Percentiles rank a stretch among this genome's conserved stretches.
Conservation (phyloP, 257 asterid genomes). For the Primulina tabacum region DNA sequence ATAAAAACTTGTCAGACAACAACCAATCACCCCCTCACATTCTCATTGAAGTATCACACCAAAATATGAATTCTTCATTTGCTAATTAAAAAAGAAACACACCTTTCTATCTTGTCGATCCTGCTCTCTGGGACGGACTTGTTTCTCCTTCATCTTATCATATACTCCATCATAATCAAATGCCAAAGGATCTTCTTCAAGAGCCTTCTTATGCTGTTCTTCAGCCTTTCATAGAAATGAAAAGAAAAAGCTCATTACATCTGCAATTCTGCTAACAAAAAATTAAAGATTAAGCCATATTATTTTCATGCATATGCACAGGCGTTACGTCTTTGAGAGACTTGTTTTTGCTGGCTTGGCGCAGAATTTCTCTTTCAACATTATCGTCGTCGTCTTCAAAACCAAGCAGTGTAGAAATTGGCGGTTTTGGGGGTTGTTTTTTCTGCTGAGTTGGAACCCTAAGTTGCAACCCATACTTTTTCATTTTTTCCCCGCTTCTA, state of each 20-base stretch:
- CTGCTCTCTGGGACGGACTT: constrained; percentile 52
- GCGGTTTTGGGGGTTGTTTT: not conserved
- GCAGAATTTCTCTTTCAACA: not conserved
- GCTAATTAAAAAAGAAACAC: constrained; percentile 11
- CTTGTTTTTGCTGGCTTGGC: not conserved
- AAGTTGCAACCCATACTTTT: not conserved
- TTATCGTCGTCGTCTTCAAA: not conserved
- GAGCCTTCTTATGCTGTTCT: constrained; percentile 86
- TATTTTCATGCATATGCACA: not conserved
- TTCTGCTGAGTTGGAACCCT: not conserved
- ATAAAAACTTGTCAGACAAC: not conserved
- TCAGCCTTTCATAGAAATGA: constrained; percentile 48
- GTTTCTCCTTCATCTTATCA: constrained; percentile 82
- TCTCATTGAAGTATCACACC: not conserved
- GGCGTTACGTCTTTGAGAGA: not conserved
- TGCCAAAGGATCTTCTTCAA: constrained; percentile 83
- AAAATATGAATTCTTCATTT: constrained; percentile 14
- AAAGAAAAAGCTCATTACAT: not conserved
- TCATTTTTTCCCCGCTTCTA: not conserved
- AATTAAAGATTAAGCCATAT: not conserved
- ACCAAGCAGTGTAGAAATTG: not conserved
- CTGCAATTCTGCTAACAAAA: not conserved
- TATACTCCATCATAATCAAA: constrained; percentile 93
- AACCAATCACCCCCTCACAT: constrained; percentile 10
- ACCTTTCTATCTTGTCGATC: constrained; percentile 80